Evolutionary conservation across 441 rosid species (phyloP), one percentile per base, ranked within the genome.

Genomic region (Biscutella laevigata): DNA sequence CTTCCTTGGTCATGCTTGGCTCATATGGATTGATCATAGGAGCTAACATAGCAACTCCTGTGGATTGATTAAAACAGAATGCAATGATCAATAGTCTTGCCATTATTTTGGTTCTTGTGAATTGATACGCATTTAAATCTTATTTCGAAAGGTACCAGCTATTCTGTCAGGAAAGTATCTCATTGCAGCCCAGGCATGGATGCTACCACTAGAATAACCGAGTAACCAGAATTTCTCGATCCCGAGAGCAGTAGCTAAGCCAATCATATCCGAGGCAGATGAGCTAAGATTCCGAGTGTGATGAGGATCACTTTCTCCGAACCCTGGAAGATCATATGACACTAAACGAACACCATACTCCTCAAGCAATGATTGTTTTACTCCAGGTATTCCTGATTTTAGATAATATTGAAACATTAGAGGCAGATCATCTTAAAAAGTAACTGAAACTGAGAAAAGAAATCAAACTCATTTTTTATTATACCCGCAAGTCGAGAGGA

Each of bases 401-500:
- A 27, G 10, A 53, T 49, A 45, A 27, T 73, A 61, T 59, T 5
- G 40, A 29, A 35, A 2, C 24, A 58, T 49, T 6, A 49, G 5
- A 20, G 22, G 41, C 7, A 25, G 28, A 56, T 33, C 47, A 35
- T 20, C 44, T 15, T 4, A 17, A 35, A 10, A 28, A 27, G 29
- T 32, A 51, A 15, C 42, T 6, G 7, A 49, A 69, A 30, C 17
- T 25, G 36, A 37, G 10, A 38, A 5, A 4, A 1, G 6, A 34
- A 32, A 69, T 46, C 1, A 2, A 20, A 51, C 11, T 24, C 2
- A 8, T 64, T 46, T 17, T 19, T n/a, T n/a, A 49, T 32, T 41
- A 35, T 66, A 91, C 99, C 95, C 59, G 92, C 82, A 55, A 92
- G 86, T 25, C 99, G 74, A 29, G 99, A 92, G 49, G 94, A 92